Percentiles rank a stretch among this genome's conserved stretches.
phyloP scores from a whole-genome alignment of 345 rosid genomes.

The Gossypium ekmanianum region DNA sequence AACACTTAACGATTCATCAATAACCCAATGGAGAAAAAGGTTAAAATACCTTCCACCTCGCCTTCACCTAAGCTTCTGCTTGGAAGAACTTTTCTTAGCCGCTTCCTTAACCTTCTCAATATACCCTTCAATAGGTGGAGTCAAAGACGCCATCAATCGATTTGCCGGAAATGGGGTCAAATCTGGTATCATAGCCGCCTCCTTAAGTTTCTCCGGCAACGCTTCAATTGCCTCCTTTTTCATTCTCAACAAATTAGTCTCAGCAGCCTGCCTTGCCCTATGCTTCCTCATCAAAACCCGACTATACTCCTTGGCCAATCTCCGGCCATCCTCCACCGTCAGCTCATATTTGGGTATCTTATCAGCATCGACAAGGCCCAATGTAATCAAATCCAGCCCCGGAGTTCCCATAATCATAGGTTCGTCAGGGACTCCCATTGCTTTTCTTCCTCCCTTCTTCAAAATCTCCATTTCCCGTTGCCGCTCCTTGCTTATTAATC shows the following conservation, averaged over 20 bases:
- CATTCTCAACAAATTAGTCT: conserved; percentile 43
- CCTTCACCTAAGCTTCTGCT: conserved; percentile 73
- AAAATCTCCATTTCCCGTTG: conserved; percentile 59
- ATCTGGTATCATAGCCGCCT: conserved; percentile 77
- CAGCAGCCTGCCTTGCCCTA: conserved; percentile 69
- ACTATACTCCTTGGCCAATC: conserved; percentile 80
- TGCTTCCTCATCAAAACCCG: conserved; percentile 80
- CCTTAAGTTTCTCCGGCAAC: conserved; percentile 60
- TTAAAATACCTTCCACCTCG: conserved; percentile 20
- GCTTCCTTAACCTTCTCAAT: conserved; percentile 86
- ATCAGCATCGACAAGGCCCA: conserved; percentile 72
- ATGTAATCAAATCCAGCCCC: conserved; percentile 63
- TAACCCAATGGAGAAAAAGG: neutral
- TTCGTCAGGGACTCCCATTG: conserved; percentile 50
- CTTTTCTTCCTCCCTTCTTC: conserved; percentile 52
- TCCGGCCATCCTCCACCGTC: conserved; percentile 80
- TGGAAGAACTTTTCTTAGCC: conserved; percentile 52
- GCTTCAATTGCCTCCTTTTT: conserved; percentile 80
- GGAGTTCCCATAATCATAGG: conserved; percentile 68
- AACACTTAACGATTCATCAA: neutral
- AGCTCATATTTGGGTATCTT: conserved; percentile 75
- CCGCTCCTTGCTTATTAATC: conserved; percentile 63
- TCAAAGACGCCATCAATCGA: conserved; percentile 79
- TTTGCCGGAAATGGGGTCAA: conserved; percentile 65
- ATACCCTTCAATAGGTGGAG: conserved; percentile 97